These are phyloP conservation scores for Pichia kluyveri DNA, from an alignment of 805 yeast species.

Conservation along the genomic window DNA sequence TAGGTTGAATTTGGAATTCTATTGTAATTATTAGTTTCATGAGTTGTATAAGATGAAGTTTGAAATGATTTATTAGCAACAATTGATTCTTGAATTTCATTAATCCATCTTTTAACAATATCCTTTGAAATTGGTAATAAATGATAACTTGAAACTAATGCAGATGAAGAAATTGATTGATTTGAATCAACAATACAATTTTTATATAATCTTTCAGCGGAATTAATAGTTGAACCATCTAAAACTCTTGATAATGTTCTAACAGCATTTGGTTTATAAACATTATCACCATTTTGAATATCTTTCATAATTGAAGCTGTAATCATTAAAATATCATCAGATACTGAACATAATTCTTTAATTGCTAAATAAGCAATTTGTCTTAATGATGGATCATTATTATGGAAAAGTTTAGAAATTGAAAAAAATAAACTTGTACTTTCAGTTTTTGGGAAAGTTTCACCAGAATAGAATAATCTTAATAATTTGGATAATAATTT, in stretches of 20 bases:
- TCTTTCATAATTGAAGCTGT: conserved; percentile 98
- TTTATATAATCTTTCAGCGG: conserved; percentile 86
- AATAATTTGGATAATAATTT: conserved; percentile 70
- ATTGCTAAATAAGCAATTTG: conserved; percentile 91
- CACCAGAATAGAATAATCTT: conserved; percentile 78
- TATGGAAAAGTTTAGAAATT: conserved; percentile 90
- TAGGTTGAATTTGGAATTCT: conserved; percentile 60
- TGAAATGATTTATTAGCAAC: conserved; percentile 49
- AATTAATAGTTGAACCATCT: conserved; percentile 84
- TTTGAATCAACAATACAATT: conserved; percentile 88
- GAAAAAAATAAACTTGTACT: conserved; percentile 91
- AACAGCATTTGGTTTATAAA: conserved; percentile 90
- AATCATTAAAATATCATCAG: conserved; percentile 93
- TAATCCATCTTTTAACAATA: conserved; percentile 87
- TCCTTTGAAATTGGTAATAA: conserved; percentile 83
- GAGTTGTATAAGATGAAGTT: conserved; percentile 38
- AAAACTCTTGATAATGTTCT: conserved; percentile 84
- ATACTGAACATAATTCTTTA: conserved; percentile 76
- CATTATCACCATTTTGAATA: conserved; percentile 78
- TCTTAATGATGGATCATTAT: conserved; percentile 76
- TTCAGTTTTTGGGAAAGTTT: conserved; percentile 77
- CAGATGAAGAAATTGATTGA: conserved; percentile 88
- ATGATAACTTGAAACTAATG: conserved; percentile 84
- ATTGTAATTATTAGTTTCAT: conserved; percentile 46
- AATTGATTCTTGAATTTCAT: conserved; percentile 91